Evolutionary conservation across 192 early-diverging fungal species (phyloP).

Genomic region (Mortierella antarctica): DNA sequence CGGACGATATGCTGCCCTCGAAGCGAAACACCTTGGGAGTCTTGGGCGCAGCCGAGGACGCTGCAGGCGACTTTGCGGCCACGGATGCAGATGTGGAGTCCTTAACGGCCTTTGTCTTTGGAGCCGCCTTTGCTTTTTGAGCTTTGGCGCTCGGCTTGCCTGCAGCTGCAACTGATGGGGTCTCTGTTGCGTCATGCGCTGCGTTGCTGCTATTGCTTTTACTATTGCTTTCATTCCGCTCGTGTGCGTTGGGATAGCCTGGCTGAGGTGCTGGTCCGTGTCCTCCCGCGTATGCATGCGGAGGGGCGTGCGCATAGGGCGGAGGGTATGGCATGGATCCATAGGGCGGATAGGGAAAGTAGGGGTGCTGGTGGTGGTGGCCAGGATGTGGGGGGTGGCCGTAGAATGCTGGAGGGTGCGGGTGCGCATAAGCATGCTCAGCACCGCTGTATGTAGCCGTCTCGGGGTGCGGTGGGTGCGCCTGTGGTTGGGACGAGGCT

Average conservation of each 20-base stretch:
- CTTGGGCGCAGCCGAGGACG: background rate
- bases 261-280: background rate
- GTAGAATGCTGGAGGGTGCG: background rate
- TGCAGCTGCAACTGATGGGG: background rate
- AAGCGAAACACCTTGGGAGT: conserved; percentile 43
- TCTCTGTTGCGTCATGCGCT: background rate
- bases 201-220: background rate
- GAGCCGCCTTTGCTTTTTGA: conserved; percentile 1
- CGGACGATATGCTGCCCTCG: conserved; percentile 46
- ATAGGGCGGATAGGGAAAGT: background rate
- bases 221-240: background rate
- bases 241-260: background rate
- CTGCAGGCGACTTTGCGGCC: background rate
- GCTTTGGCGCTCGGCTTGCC: conserved; percentile 3
- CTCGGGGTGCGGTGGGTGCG: background rate
- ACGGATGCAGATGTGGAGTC: background rate
- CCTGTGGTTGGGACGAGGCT: background rate
- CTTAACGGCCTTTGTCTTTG: conserved; percentile 5
- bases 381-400: background rate
- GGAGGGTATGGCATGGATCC: background rate
- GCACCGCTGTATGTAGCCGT: background rate
- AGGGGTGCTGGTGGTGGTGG: conserved; percentile 1
- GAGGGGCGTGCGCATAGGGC: conserved; percentile 3
- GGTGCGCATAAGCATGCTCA: background rate
- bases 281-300: background rate